A percentile compares a stretch with the other conserved stretches of the same genome.
phyloP scores from a whole-genome alignment of 1,284 basidiomycete species.

The Ustilago bromivora region DNA sequence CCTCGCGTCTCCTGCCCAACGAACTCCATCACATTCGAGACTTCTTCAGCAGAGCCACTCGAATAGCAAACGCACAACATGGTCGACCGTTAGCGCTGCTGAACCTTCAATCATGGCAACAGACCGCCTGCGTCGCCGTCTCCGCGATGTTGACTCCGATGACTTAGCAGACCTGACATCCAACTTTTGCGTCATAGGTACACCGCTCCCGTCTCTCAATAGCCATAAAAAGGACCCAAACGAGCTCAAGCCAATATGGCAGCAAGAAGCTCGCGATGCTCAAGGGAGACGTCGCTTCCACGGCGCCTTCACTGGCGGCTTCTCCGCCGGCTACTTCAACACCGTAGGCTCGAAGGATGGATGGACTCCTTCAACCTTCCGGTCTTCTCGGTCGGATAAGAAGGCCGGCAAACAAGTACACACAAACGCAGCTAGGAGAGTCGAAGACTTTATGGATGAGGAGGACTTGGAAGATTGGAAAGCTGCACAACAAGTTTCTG shows the following conservation, averaged over 20 bases:
- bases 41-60: background rate
- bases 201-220: constrained; percentile 87
- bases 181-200: constrained; percentile 92
- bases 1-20: background rate
- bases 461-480: constrained; percentile 88
- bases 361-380: constrained; percentile 90
- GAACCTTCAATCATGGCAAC: constrained; percentile 69
- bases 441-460: constrained; percentile 98
- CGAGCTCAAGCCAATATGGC: constrained; percentile 96
- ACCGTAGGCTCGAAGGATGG: constrained; percentile 96
- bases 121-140: constrained; percentile 74
- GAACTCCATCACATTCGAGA: background rate
- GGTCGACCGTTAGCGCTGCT: background rate
- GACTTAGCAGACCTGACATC: constrained; percentile 81
- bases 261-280: constrained; percentile 95
- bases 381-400: constrained; percentile 71
- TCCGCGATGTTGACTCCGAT: constrained; percentile 83
- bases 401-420: constrained; percentile 4
- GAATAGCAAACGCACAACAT: background rate
- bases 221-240: constrained; percentile 85
- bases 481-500: constrained; percentile 76
- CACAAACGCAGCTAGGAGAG: constrained; percentile 72
- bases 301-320: constrained; percentile 97
- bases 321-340: constrained; percentile 97
- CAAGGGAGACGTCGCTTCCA: constrained; percentile 91